A percentile compares a stretch with the other conserved stretches of the same genome.
Conservation (phyloP, 352 stramenopile species). For the Phytopythium cucurbitacearum region DNA sequence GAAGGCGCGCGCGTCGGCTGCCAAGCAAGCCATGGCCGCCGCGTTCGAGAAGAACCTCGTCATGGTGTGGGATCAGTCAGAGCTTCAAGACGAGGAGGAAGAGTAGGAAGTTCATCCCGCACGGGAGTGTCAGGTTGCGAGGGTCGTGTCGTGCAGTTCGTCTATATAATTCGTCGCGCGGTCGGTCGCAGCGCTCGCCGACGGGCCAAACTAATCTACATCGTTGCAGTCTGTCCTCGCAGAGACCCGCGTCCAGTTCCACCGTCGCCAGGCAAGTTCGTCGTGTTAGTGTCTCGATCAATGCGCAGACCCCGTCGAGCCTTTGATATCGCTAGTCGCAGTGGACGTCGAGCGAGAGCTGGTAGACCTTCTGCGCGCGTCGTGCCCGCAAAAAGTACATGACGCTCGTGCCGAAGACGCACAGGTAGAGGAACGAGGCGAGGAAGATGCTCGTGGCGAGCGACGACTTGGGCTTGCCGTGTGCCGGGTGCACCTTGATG, state of each 20-base stretch:
- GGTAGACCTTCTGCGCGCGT: constrained; percentile 83
- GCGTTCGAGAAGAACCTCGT: constrained; percentile 59
- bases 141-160: constrained; percentile 1
- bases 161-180: constrained; percentile 12
- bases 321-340: constrained; percentile 39
- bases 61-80: constrained; percentile 26
- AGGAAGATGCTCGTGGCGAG: constrained; percentile 86
- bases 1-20: constrained; percentile 70
- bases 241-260: not conserved
- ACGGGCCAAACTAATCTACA: constrained; percentile 50
- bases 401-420: constrained; percentile 79
- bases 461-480: constrained; percentile 81
- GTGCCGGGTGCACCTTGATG: constrained; percentile 74
- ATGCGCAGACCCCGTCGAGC: not conserved
- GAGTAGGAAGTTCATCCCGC: not conserved
- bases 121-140: not conserved
- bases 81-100: constrained; percentile 22
- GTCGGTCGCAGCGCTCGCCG: constrained; percentile 4
- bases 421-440: constrained; percentile 80
- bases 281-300: no score
- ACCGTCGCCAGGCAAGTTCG: no score
- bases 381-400: constrained; percentile 82
- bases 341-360: constrained; percentile 84
- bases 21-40: constrained; percentile 61
- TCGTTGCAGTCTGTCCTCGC: constrained; percentile 4